Evolutionary conservation across 768 basidiomycete species (phyloP), one percentile per base, ranked within the genome.

Genomic region (Suillus clintonianus): DNA sequence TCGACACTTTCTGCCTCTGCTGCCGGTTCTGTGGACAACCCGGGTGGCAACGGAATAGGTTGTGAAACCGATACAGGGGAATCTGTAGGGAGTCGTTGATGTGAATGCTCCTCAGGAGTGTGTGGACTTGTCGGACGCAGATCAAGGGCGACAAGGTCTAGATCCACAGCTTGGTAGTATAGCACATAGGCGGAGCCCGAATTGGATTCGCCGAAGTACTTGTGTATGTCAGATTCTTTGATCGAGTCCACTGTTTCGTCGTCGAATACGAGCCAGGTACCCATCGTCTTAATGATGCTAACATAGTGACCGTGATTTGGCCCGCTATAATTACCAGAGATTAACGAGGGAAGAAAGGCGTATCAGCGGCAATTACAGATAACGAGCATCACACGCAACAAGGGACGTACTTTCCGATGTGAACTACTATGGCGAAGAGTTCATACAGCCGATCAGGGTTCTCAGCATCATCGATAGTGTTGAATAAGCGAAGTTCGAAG

Each of bases 301-400:
- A 99, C 89, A 76, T 99, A 99, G 80, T 99, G 97, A 1, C 97
- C 97, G 70, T 99, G 97, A 73, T 97, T 91, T n/a, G 95, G 95
- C 6, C 97, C 97, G 70, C 96, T 97, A 72, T 57, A 62, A 56
- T 34, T 27, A 42, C 56, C 60, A 69, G 65, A 67, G 65, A 59
- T 60, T 27, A 64, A 67, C 65, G 34, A 69, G 65, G 54, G 64
- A 65, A 57, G 63, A 64, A 15, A 24, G 41, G 24, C 8, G 67
- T 22, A 60, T 74, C 62, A 70, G 62, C 45, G 11, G 39, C 39
- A 51, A 37, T 41, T 43, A 62, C 48, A 60, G 56, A 59, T 59
- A 53, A 60, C 39, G 34, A 63, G 56, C 37, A 60, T 61, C 36
- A 48, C 39, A 68, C 65, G 61, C 58, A 7, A 19, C 17, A 67